A percentile compares a stretch with the other conserved stretches of the same genome.
phyloP scores from a whole-genome alignment of 2,329 filamentous ascomycete genomes.

The Fusarium veterinarium region DNA sequence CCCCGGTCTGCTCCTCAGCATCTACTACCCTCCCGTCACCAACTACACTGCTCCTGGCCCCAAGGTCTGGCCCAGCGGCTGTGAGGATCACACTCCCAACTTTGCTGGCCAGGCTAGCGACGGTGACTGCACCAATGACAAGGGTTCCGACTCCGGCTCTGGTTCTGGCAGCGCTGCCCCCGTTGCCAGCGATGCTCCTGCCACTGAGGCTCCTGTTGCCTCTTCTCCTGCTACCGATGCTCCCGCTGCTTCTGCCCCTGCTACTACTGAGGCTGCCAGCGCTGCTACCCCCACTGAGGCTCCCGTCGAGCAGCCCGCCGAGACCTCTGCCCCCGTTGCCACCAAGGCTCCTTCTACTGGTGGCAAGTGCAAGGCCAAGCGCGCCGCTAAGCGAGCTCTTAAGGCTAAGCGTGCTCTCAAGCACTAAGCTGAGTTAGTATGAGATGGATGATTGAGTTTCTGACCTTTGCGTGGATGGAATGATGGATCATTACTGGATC shows the following conservation, averaged over 20 bases:
- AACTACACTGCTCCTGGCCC: conserved; percentile 50
- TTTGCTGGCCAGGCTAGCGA: conserved; percentile 47
- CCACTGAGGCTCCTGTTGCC: conserved; percentile 3
- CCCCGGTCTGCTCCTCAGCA: conserved; percentile 49
- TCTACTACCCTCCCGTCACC: conserved; percentile 51
- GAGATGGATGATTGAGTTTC: conserved; percentile 6
- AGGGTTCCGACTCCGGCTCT: conserved; percentile 20
- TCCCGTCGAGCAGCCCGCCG: conserved; percentile 14
- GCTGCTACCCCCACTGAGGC: conserved; percentile 3
- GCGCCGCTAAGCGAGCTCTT: conserved; percentile 13
- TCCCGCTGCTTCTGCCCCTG: conserved; percentile 29
- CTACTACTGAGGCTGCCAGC: conserved; percentile 20
- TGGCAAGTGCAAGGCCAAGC: conserved; percentile 27
- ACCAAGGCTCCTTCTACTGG: conserved; percentile 28
- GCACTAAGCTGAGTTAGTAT: background rate
- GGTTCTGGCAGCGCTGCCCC: conserved; percentile 22
- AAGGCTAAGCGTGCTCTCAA: conserved; percentile 21
- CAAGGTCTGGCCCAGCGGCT: conserved; percentile 49
- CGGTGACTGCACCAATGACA: conserved; percentile 51
- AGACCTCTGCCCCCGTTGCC: conserved; percentile 17
- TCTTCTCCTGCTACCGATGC: conserved; percentile 2
- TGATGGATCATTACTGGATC: conserved; percentile 22
- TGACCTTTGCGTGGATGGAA: conserved; percentile 20
- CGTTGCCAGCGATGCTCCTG: conserved; percentile 20
- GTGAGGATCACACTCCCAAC: conserved; percentile 54